A percentile compares a stretch with the other conserved stretches of the same genome.
Evolutionary conservation across 2,329 filamentous ascomycete genomes (phyloP).

Genomic region (Alternaria viburni): DNA sequence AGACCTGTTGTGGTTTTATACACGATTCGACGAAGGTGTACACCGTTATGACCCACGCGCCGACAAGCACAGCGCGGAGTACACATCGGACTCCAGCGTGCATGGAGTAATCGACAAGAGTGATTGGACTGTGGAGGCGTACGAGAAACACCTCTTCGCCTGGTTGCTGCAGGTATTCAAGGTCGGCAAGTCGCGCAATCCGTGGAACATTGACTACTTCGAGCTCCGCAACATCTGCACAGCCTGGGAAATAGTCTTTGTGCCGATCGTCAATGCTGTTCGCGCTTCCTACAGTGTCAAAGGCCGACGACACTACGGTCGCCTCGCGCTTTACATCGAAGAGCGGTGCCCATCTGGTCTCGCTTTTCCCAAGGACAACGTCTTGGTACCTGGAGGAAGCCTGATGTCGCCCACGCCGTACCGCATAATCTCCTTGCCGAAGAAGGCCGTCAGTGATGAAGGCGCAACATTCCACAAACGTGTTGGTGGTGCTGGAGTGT

Average conservation of each 20-base stretch:
- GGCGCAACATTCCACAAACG: neutral
- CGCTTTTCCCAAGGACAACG: slow-evolving; percentile 41
- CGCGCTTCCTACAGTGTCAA: slow-evolving; percentile 34
- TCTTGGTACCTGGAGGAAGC: slow-evolving; percentile 13
- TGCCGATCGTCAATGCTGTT: slow-evolving; percentile 41
- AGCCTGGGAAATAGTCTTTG: slow-evolving; percentile 38
- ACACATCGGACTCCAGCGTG: slow-evolving; percentile 14
- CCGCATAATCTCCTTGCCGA: slow-evolving; percentile 25
- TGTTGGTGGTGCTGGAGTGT: neutral
- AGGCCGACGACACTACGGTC: slow-evolving; percentile 39
- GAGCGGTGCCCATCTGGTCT: slow-evolving; percentile 32
- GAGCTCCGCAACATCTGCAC: slow-evolving; percentile 33
- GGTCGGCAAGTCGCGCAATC: slow-evolving; percentile 39
- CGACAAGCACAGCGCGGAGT: slow-evolving; percentile 17
- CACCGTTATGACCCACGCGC: slow-evolving; percentile 35
- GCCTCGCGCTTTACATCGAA: slow-evolving; percentile 42
- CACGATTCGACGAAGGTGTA: slow-evolving; percentile 35
- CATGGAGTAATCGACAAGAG: slow-evolving; percentile 34
- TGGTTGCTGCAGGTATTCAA: slow-evolving; percentile 43
- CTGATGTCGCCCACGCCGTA: slow-evolving; percentile 29
- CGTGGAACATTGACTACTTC: slow-evolving; percentile 37
- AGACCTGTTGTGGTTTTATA: slow-evolving; percentile 43
- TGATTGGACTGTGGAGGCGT: slow-evolving; percentile 31
- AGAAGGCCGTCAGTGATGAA: neutral
- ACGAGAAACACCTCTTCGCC: slow-evolving; percentile 42